Base-by-base conservation (phyloP, 768 basidiomycete species). In the Phanerodontia chrysosporium region DNA sequence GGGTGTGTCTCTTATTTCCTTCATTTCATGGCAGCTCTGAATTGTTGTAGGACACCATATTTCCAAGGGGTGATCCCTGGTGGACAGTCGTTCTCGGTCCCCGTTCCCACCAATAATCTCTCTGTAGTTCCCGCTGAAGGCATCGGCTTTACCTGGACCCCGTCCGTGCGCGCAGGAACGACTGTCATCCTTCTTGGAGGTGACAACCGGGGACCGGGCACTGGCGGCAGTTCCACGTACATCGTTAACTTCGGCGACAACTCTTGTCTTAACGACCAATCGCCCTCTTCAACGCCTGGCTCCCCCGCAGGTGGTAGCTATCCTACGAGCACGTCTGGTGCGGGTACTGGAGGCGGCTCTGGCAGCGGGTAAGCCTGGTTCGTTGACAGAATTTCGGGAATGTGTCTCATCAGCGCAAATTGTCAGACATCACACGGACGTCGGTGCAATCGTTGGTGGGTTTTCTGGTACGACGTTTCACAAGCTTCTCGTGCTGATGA, bases 61-160 rank as follows among this genome's bases (percentile, higher is more conserved):
- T 89, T 90, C 68, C 75, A 83, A 25, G 89, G 89, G 2, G 76
- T 90, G 45, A 91, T 92, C 30, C 91, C 91, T 1, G 91, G 90
- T 0, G 90, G 90, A 13, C 75, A 89, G 53, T 89, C 89, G 0
- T 90, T 92, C 67, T 64, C 75, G 6, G 80, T 92, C 46, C 86
- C 87, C 1, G 60, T 78, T 62, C 76, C 77, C 13, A 29, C 66
- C 2, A 42, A 42, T 24, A 36, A 36, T 35, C 68, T 87, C 22
- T 80, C 86, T 4, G 59, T 51, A 1, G 70, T 78, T 2, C 27
- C 66, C 0, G 58, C 64, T 0, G 67, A 82, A 61, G 86, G 87
- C 10, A 81, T 80, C 8, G 90, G 90, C 1, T 90, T 91, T 63
- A 69, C 66, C 13, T 93, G 90, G 90, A 82, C 75, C 12, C 83